Base-by-base conservation (phyloP, 108 stramenopile species). In the Epithemia pelagica region DNA sequence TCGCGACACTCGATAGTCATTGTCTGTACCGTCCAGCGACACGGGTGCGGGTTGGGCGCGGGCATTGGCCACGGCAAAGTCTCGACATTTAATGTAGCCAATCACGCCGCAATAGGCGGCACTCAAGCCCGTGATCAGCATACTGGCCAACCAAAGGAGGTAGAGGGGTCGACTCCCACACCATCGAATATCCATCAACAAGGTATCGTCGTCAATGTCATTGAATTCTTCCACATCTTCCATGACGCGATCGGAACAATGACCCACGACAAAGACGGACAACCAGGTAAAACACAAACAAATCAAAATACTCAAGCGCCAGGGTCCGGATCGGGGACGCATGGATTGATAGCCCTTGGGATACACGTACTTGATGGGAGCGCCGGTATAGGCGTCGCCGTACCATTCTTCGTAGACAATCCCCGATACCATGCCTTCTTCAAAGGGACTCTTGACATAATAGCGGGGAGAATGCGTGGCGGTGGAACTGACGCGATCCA, bases 311-410 rank as follows among this genome's bases (percentile, higher is more conserved):
- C 80, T 82, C 1, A 93, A 70, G 73, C 81, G 82, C 92, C 92
- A 93, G 21, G 92, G 92, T 23, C 85, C 77, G 33, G 85, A 78
- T 10, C 92, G 68, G 20, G 92, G 92, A 27, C 92, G 82, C 92
- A 93, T 90, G 33, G 85, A 85, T 77, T 88, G 87, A 80, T 93
- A 93, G 25, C 92, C 92, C 1, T 71, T 55, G 0, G 92, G 92
- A 64, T 93, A 93, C 31, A 93, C 69, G 62, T 93, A 93, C 57
- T 76, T 77, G 57, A 88, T 78, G 15, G 77, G 78, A 58, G 68
- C 76, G 33, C 87, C 89, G 28, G 88, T 77, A 59, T 93, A 93
- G 59, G 86, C 87, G 59, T 88, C 89, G 29, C 92, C 92, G 70
- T 93, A 93, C 29, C 73, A 61, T 71, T 93, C 92, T 75, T 87